These are phyloP conservation scores for Aspergillus cejpii DNA, from an alignment of 2,329 filamentous ascomycete species.

Conservation along the genomic window DNA sequence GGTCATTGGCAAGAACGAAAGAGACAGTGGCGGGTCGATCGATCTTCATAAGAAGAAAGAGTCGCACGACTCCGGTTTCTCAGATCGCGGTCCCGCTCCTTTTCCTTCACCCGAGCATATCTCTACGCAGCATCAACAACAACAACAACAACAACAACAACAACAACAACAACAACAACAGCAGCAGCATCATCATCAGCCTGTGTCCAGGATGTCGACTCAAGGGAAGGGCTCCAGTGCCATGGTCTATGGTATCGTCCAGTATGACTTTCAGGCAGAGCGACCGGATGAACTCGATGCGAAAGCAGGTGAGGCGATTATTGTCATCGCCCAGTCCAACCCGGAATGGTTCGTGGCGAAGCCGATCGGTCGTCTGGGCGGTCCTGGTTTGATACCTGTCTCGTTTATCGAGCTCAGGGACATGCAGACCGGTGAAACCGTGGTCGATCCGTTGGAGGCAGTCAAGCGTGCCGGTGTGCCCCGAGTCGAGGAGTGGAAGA, in stretches of 20 bases:
- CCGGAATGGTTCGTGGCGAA: constrained; percentile 99
- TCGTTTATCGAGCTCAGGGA: constrained; percentile 95
- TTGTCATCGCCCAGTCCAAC: constrained; percentile 96
- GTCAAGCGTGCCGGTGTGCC: constrained; percentile 85
- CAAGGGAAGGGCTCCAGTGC: constrained; percentile 57
- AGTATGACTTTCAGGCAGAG: constrained; percentile 95
- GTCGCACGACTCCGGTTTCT: constrained; percentile 90
- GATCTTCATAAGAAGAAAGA: constrained; percentile 47
- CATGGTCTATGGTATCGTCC: constrained; percentile 94
- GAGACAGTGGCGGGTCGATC: constrained; percentile 70
- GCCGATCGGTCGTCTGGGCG: constrained; percentile 93
- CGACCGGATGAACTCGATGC: constrained; percentile 93
- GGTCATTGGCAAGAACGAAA: constrained; percentile 80
- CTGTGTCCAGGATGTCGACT: constrained; percentile 39
- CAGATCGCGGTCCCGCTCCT: constrained; percentile 48
- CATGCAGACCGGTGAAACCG: constrained; percentile 78
- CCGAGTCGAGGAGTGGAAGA: constrained; percentile 97
- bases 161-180: no score
- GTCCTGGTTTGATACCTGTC: constrained; percentile 89
- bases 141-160: no score
- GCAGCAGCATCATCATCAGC: constrained; percentile 5
- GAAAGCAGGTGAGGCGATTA: constrained; percentile 91
- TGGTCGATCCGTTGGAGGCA: constrained; percentile 74
- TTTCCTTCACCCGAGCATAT: constrained; percentile 23
- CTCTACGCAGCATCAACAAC: constrained; percentile 9